A percentile compares a stretch with the other conserved stretches of the same genome.
These are phyloP conservation scores for Kluyveromyces starmeri DNA, from an alignment of 805 yeast species.

Conservation along the genomic window DNA sequence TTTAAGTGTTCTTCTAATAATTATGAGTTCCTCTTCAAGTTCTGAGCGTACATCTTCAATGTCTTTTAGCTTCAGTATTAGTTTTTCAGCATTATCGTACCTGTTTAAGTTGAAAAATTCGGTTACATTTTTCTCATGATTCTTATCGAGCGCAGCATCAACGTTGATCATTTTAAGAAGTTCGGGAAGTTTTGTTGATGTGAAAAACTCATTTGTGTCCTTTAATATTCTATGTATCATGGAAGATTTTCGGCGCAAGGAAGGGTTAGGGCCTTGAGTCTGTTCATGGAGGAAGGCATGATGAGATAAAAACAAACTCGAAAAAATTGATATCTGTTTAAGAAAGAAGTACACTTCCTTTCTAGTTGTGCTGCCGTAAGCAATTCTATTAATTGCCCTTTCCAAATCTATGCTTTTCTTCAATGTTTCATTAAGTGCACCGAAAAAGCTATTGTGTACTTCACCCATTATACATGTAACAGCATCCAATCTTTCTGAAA, in stretches of 20 bases:
- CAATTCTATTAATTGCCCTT: constrained; percentile 45
- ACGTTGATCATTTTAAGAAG: constrained; percentile 44
- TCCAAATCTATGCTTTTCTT: constrained; percentile 48
- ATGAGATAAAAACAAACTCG: constrained; percentile 26
- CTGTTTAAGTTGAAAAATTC: constrained; percentile 34
- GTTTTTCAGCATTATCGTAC: constrained; percentile 33
- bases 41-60: constrained; percentile 38
- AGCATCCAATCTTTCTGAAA: constrained; percentile 57
- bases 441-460: constrained; percentile 33
- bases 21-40: constrained; percentile 44
- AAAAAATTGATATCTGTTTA: constrained; percentile 34
- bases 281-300: constrained; percentile 23
- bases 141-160: constrained; percentile 43
- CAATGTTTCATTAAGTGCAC: constrained; percentile 27
- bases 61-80: constrained; percentile 30
- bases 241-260: constrained; percentile 18
- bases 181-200: constrained; percentile 26
- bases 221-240: constrained; percentile 33
- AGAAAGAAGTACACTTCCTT: constrained; percentile 52
- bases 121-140: constrained; percentile 37
- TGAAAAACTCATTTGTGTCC: constrained; percentile 30
- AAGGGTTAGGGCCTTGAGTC: constrained; percentile 14
- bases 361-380: constrained; percentile 50
- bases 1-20: constrained; percentile 37
- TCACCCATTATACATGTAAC: constrained; percentile 37